A percentile compares a stretch with the other conserved stretches of the same genome.
phyloP scores from a whole-genome alignment of 176 grass and related monocot genomes.

The Carex littledalei region DNA sequence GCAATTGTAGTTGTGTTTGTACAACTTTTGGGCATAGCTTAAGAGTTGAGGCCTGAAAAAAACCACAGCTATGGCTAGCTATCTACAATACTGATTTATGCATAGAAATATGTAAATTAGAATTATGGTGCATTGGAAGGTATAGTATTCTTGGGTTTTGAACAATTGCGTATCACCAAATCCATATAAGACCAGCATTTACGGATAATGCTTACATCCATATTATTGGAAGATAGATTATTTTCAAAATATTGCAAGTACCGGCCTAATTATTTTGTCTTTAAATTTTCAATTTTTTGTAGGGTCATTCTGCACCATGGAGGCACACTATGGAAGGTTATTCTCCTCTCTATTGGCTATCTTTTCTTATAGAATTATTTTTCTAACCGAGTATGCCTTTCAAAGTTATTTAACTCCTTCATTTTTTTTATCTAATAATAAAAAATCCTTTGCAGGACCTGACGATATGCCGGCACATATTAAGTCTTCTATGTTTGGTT shows the following conservation, averaged over 20 bases:
- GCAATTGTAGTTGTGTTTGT: neutral
- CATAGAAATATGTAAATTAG: neutral
- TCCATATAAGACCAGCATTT: neutral
- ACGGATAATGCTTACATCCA: neutral
- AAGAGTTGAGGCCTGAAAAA: neutral
- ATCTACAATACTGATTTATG: neutral
- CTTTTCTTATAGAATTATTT: neutral
- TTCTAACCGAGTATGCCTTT: neutral
- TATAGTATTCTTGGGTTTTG: neutral
- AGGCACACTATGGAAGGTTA: slow-evolving; percentile 92
- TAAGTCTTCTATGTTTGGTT: slow-evolving; percentile 98
- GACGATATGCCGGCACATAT: slow-evolving; percentile 99
- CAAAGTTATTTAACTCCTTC: neutral
- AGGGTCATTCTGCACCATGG: slow-evolving; percentile 95
- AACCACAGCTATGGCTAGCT: neutral
- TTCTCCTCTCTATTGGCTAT: neutral
- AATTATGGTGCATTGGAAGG: neutral
- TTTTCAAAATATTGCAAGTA: neutral
- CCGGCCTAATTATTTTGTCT: neutral
- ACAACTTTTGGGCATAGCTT: neutral
- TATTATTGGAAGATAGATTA: neutral
- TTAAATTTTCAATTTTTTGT: slow-evolving; percentile 3
- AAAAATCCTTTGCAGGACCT: slow-evolving; percentile 62
- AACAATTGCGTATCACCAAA: neutral
- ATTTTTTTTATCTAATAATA: slow-evolving; percentile 15